phyloP scores from a whole-genome alignment of 2,329 filamentous ascomycete species.

The Aspergillus sp. region DNA sequence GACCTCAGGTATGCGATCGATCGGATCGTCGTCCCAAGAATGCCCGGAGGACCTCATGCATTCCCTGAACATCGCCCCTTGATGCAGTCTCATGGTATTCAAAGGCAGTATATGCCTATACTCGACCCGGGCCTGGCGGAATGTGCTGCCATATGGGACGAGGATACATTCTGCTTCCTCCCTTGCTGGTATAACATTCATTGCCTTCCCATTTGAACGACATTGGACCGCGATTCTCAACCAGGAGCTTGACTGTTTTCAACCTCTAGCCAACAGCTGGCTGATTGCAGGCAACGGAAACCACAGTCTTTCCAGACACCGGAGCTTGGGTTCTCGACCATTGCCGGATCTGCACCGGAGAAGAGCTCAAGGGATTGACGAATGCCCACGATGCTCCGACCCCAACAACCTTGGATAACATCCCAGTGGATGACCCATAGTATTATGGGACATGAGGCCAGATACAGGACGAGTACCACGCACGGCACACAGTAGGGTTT shows the following conservation, averaged over 20 bases:
- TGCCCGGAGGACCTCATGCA: constrained; percentile 10
- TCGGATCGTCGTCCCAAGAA: constrained; percentile 9
- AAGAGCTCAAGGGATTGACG: neutral
- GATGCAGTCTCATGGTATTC: constrained; percentile 3
- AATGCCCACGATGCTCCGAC: neutral
- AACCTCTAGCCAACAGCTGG: neutral
- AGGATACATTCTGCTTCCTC: neutral
- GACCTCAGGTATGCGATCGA: constrained; percentile 9
- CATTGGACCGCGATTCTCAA: neutral
- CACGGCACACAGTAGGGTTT: neutral
- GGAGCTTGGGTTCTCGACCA: neutral
- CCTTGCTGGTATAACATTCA: neutral
- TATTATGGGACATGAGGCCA: neutral
- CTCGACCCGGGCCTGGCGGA: neutral
- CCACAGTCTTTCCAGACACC: too few species aligned
- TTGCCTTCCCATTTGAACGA: neutral
- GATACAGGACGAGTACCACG: neutral
- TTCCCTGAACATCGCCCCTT: constrained; percentile 10
- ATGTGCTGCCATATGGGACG: neutral
- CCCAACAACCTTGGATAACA: neutral
- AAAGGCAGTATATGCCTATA: constrained; percentile 1
- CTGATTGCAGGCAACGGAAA: too few species aligned
- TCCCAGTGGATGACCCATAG: neutral
- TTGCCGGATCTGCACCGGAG: neutral
- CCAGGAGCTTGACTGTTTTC: neutral